Conservation (phyloP, 1,139 yeast genomes). For the Taphrina pruni region DNA sequence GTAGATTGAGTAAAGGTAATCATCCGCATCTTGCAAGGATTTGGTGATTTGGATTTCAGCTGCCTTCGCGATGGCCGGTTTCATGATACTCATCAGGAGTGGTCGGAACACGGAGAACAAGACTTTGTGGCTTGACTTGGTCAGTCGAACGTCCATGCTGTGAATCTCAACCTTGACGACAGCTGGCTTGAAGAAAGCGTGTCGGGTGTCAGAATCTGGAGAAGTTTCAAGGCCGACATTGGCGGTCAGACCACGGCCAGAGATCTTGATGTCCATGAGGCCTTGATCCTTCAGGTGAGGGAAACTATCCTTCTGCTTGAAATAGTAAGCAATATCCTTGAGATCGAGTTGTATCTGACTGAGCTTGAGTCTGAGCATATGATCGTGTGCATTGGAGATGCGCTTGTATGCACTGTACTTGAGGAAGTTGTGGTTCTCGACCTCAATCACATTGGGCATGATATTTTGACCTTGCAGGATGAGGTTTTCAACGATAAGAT, state of each 20-base stretch:
- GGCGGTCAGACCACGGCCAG: slow-evolving; percentile 44
- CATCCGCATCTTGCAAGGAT: slow-evolving; percentile 44
- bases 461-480: slow-evolving; percentile 45
- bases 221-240: slow-evolving; percentile 44
- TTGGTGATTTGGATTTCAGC: slow-evolving; percentile 45
- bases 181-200: slow-evolving; percentile 46
- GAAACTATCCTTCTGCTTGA: slow-evolving; percentile 46
- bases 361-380: slow-evolving; percentile 42
- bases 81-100: slow-evolving; percentile 43
- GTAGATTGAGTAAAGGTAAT: slow-evolving; percentile 43
- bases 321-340: slow-evolving; percentile 46
- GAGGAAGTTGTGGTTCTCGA: slow-evolving; percentile 45
- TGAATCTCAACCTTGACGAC: slow-evolving; percentile 45
- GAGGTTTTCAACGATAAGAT: slow-evolving; percentile 47
- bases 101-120: slow-evolving; percentile 46
- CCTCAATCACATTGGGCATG: slow-evolving; percentile 46
- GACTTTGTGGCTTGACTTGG: slow-evolving; percentile 45
- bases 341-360: slow-evolving; percentile 46
- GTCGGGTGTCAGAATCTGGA: slow-evolving; percentile 29
- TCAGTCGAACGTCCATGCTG: slow-evolving; percentile 42
- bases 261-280: slow-evolving; percentile 45
- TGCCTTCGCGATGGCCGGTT: slow-evolving; percentile 45
- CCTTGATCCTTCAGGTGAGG: slow-evolving; percentile 45
- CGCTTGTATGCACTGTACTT: slow-evolving; percentile 44
- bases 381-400: slow-evolving; percentile 36